phyloP scores from a whole-genome alignment of 192 early-diverging fungal genomes.

The Obelidium mucronatum region DNA sequence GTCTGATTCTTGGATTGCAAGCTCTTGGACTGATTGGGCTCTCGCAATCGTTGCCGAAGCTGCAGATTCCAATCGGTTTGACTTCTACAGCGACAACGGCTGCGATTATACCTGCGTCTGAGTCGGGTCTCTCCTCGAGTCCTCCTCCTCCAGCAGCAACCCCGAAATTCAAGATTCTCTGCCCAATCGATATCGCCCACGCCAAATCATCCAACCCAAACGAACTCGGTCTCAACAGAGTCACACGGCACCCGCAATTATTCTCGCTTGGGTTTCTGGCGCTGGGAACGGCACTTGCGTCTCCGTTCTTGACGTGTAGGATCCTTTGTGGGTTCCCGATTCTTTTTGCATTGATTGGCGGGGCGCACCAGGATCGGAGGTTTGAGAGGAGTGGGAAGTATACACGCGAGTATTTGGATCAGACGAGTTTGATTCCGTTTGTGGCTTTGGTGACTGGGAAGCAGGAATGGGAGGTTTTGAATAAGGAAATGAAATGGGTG shows the following conservation, averaged over 20 bases:
- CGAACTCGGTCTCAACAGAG: constrained; percentile 35
- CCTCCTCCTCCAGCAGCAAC: not conserved
- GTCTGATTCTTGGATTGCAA: constrained; percentile 8
- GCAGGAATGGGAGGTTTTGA: constrained; percentile 34
- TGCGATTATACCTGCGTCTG: not conserved
- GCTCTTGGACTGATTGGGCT: constrained; percentile 18
- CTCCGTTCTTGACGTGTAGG: constrained; percentile 30
- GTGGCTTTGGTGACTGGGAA: constrained; percentile 31
- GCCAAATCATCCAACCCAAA: constrained; percentile 12
- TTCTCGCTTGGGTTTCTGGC: constrained; percentile 35
- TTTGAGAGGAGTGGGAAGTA: constrained; percentile 28
- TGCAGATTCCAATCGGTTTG: constrained; percentile 19
- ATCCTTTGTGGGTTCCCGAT: constrained; percentile 43
- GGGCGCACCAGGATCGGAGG: constrained; percentile 46
- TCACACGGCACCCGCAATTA: constrained; percentile 41
- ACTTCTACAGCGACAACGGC: not conserved
- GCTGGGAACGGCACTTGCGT: constrained; percentile 36
- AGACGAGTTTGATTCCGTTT: constrained; percentile 45
- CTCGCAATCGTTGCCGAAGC: constrained; percentile 17
- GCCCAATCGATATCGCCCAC: constrained; percentile 30
- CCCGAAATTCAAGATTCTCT: constrained; percentile 7
- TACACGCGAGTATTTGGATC: not conserved
- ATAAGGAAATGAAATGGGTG: constrained; percentile 37
- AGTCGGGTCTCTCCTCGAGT: not conserved
- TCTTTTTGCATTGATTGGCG: constrained; percentile 44